These are phyloP conservation scores for Pythium biforme DNA, from an alignment of 352 stramenopile species.

Conservation along the genomic window DNA sequence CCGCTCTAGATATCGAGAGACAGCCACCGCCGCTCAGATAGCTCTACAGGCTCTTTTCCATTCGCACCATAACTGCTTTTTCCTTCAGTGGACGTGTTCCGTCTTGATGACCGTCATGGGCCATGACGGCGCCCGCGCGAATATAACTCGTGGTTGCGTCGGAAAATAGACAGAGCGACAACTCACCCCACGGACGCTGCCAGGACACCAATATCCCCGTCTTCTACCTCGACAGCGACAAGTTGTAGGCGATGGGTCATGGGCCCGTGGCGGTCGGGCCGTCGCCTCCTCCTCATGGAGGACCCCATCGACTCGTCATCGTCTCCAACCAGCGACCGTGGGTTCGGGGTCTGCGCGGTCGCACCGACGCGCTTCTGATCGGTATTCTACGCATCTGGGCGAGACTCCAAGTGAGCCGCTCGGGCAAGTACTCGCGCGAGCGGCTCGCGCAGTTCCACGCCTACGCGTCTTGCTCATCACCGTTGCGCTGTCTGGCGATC, in stretches of 20 bases:
- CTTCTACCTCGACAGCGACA: not conserved
- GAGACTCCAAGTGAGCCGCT: slow-evolving; percentile 14
- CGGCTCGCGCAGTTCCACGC: slow-evolving; percentile 1
- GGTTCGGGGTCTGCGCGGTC: not conserved
- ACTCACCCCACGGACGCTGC: not conserved
- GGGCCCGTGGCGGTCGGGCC: not conserved
- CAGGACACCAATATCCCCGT: too few species aligned
- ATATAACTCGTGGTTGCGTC: too few species aligned
- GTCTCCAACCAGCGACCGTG: not conserved
- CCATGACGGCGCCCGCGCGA: too few species aligned
- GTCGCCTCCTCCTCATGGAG: too few species aligned
- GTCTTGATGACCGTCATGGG: too few species aligned
- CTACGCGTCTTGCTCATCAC: slow-evolving; percentile 3
- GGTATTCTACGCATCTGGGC: not conserved
- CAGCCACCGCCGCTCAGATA: too few species aligned
- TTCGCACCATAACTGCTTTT: too few species aligned
- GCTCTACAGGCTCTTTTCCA: too few species aligned
- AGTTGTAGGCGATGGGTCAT: not conserved
- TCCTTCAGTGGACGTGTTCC: too few species aligned
- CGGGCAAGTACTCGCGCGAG: not conserved
- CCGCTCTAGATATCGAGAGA: not conserved
- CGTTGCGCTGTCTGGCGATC: slow-evolving; percentile 3
- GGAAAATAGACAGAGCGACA: not conserved
- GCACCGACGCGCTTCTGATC: not conserved
- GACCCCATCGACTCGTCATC: not conserved